Evolutionary conservation across 1,139 yeast species (phyloP), one percentile per base, ranked within the genome.

Genomic region (Pichia sp.): DNA sequence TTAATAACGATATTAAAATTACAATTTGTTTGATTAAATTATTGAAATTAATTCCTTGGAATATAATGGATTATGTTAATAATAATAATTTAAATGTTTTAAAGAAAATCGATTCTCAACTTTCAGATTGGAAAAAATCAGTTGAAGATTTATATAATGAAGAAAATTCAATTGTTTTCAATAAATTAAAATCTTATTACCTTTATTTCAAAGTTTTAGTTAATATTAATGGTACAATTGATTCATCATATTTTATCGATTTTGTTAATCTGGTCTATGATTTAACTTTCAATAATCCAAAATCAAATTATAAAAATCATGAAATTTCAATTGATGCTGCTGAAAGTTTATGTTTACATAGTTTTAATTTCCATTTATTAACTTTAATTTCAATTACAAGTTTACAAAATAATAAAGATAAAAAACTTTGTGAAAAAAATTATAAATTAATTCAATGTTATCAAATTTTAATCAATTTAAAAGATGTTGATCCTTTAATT

Each of bases 361-460:
- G 59, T 41, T 56, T 56, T 45, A 56, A 56, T 39, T 55, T 56
- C 39, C 61, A 56, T 39, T 44, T 56, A 23, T 23, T 56, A 32
- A 49, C 50, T 11, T 41, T 56, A 38, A 40, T 55, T 24, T 48
- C 59, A 12, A 46, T 56, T 5, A 46, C 48, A 14, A 42, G 39
- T 15, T 42, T 56, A 22, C 47, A 50, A 20, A 45, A 46, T 15
- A 33, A 44, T 3, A 37, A 38, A n/a, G 51, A 49, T 24, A 42
- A 42, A 26, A 28, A 31, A 9, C 24, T 48, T 10, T 43, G 44
- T 19, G 38, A 33, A 20, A 54, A 46, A 34, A 39, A 52, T 9
- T 25, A 35, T 14, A 50, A 45, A 38, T 31, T 55, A 21, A 44
- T 46, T 23, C 51, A 53, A 36, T 40, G 54, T 11, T 56, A 55